Evolutionary conservation across 805 yeast genomes (phyloP).

Genomic region (Hanseniaspora lachancei): DNA sequence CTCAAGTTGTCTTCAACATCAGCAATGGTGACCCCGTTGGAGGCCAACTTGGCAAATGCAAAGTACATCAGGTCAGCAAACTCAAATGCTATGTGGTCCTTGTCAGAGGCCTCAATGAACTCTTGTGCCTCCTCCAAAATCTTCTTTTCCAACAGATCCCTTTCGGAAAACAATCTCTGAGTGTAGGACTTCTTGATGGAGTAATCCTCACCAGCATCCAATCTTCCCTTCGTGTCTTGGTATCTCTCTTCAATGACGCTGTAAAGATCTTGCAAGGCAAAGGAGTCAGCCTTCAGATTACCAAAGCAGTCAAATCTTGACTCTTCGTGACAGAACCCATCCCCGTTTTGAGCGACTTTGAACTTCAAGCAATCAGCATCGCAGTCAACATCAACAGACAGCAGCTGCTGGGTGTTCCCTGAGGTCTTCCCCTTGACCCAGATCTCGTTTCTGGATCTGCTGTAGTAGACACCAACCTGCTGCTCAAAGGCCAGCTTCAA

Average conservation of each 20-base stretch:
- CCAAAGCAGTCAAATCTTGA: constrained; percentile 70
- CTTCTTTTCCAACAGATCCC: constrained; percentile 63
- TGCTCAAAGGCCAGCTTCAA: constrained; percentile 69
- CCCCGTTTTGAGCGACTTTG: constrained; percentile 70
- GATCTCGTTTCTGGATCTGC: constrained; percentile 72
- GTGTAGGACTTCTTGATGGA: constrained; percentile 55
- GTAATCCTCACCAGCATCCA: constrained; percentile 30
- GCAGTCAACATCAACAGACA: constrained; percentile 65
- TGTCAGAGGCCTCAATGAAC: constrained; percentile 64
- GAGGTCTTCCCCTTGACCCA: constrained; percentile 95
- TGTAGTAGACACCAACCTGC: constrained; percentile 82
- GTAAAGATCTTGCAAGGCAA: constrained; percentile 40
- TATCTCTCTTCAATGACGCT: constrained; percentile 49
- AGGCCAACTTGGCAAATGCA: constrained; percentile 57
- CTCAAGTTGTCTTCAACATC: constrained; percentile 81
- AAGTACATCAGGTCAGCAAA: constrained; percentile 85
- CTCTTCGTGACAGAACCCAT: constrained; percentile 85
- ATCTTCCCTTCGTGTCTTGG: constrained; percentile 49
- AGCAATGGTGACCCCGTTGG: constrained; percentile 62
- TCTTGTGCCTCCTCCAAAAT: constrained; percentile 95
- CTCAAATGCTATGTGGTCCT: constrained; percentile 81
- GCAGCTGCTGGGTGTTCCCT: constrained; percentile 81
- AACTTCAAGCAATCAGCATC: constrained; percentile 86
- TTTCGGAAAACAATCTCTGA: constrained; percentile 70
- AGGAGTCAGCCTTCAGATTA: constrained; percentile 44